Percentiles rank a stretch among this genome's conserved stretches.
These are phyloP conservation scores for Phytopythium vexans DNA, from an alignment of 352 stramenopile genomes.

Conservation along the genomic window DNA sequence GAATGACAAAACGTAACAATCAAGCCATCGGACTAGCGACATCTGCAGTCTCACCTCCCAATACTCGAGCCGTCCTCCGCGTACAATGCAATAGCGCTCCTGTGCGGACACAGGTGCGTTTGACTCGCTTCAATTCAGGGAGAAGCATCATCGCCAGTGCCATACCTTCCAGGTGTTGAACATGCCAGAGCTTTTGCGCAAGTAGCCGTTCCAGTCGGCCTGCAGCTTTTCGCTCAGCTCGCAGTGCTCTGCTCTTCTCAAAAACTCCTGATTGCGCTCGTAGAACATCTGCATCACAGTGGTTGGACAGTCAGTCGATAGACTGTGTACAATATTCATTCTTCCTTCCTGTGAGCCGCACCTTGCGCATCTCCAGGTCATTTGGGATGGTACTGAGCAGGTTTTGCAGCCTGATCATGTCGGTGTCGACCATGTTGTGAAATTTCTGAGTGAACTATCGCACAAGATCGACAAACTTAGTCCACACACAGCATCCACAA, in stretches of 20 bases:
- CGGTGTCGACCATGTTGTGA: slow-evolving; percentile 21
- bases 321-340: no score
- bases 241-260: slow-evolving; percentile 27
- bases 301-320: no score
- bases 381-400: slow-evolving; percentile 29
- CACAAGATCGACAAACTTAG: not conserved
- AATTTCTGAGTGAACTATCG: slow-evolving; percentile 33
- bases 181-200: slow-evolving; percentile 19
- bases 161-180: slow-evolving; percentile 24
- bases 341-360: not conserved
- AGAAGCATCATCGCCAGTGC: not conserved
- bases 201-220: slow-evolving; percentile 25
- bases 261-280: slow-evolving; percentile 24
- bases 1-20: not conserved
- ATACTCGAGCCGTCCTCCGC: slow-evolving; percentile 28
- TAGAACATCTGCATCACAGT: slow-evolving; percentile 23
- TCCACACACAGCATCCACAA: no score
- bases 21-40: no score
- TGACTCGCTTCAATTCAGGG: not conserved
- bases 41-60: no score
- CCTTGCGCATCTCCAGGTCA: slow-evolving; percentile 30
- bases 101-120: slow-evolving; percentile 7
- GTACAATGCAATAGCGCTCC: slow-evolving; percentile 27
- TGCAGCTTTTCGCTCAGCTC: slow-evolving; percentile 28
- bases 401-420: slow-evolving; percentile 26